Base-by-base conservation (phyloP, 2,329 filamentous ascomycete genomes). In the Neofusicoccum laricinum region DNA sequence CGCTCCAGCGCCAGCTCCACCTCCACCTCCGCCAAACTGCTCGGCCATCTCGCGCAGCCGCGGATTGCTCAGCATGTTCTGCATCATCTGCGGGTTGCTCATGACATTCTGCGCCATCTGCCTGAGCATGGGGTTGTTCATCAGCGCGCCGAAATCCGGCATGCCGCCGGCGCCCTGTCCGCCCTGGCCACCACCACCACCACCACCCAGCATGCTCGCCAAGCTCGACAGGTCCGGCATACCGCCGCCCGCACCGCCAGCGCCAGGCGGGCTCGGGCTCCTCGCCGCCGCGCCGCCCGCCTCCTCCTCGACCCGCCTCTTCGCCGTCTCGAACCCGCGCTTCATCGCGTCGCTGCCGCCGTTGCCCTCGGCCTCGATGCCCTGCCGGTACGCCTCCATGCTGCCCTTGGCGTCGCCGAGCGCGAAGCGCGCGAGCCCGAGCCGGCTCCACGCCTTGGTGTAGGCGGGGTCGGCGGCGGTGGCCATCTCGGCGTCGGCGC, bases 121-220 rank as follows among this genome's bases (percentile, higher is more conserved):
- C 58, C 93, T 88, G 81, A 99, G 96, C 95, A 98, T 98, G 64
- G 95, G 95, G 82, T 98, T 99, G 83, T 84, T 93, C 93, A 98
- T 96, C 77, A 99, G 88, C 68, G 87, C 86, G 68, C 87, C 80
- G 25, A 99, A 82, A 77, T 98, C 94, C 12, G 93, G 93, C 90
- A 97, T 95, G 63, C 91, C 92, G 59, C 90, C 88, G 10, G 79
- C 88, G 10, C 79, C 86, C 30, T 79, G 84, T 14, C 83, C 87
- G 25, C 83, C 88, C 19, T 83, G 86, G 30, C 83, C 87, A 38
- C 76, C 82, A 7, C 82, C 88, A 7, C 82, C 88, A 7, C 79
- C 86, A 30, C 80, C 87, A 38, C 76, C 82, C 15, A 83, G 72
- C 80, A 83, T 81, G 36, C 76, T 73, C 12, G 80, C 80, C 34